These are phyloP conservation scores for Ilex aquifolium DNA, from an alignment of 257 asterid species.

Conservation along the genomic window DNA sequence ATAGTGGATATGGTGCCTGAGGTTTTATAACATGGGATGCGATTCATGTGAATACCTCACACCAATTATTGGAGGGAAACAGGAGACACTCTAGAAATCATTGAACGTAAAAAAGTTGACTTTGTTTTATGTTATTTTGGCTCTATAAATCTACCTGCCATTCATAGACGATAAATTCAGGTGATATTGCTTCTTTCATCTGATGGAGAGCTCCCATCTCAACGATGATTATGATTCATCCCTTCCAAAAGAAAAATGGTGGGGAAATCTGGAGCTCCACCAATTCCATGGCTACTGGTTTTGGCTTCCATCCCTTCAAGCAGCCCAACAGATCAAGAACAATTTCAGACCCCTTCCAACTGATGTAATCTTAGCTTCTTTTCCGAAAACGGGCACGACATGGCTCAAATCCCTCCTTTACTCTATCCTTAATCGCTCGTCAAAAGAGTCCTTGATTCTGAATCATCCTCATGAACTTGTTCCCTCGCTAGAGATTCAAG, in stretches of 20 bases:
- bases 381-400: too few species aligned
- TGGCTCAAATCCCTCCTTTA: too few species aligned
- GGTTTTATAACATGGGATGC: too few species aligned
- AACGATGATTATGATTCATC: background rate
- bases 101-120: too few species aligned
- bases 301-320: background rate
- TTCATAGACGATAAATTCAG: too few species aligned
- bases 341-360: constrained; percentile 1
- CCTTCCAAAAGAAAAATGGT: background rate
- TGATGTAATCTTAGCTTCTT: constrained; percentile 25
- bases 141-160: too few species aligned
- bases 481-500: constrained; percentile 41
- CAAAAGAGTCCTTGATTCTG: constrained; percentile 1
- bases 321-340: background rate
- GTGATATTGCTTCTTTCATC: background rate
- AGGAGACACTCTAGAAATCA: too few species aligned
- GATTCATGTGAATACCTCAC: too few species aligned
- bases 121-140: too few species aligned
- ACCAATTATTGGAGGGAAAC: too few species aligned
- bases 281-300: background rate
- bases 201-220: background rate
- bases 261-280: background rate
- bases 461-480: constrained; percentile 44
- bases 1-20: too few species aligned
- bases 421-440: constrained; percentile 18